Conservation (phyloP, 108 stramenopile species). For the Mediolabrus comicus region DNA sequence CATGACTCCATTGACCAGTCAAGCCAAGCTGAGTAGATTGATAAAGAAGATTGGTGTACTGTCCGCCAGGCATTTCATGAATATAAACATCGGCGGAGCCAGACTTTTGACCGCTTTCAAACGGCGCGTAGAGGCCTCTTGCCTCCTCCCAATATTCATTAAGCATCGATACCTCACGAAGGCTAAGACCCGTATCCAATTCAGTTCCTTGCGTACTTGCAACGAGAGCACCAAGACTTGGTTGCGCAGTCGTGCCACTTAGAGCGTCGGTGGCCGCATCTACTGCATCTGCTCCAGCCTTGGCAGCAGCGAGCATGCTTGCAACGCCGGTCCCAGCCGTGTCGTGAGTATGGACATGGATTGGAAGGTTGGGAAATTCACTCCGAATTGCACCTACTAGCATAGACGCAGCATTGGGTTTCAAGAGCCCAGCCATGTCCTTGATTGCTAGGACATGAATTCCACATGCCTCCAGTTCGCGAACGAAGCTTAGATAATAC, state of each 20-base stretch:
- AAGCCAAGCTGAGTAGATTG: conserved; percentile 91
- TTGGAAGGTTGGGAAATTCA: conserved; percentile 89
- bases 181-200: conserved; percentile 84
- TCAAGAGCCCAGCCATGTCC: conserved; percentile 97
- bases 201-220: conserved; percentile 78
- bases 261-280: conserved; percentile 94
- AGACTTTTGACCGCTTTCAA: conserved; percentile 95
- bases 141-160: conserved; percentile 96
- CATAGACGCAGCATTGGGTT: conserved; percentile 83
- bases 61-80: conserved; percentile 97
- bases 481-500: conserved; percentile 90
- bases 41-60: conserved; percentile 97
- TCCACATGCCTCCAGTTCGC: conserved; percentile 75
- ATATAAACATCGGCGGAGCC: conserved; percentile 93
- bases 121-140: conserved; percentile 93
- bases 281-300: conserved; percentile 95
- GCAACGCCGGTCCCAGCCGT: conserved; percentile 97
- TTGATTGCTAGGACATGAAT: conserved; percentile 96
- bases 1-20: conserved; percentile 88
- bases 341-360: conserved; percentile 94
- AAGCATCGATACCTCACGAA: conserved; percentile 52
- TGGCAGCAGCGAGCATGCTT: conserved; percentile 88
- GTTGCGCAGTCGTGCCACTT: conserved; percentile 95
- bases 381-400: conserved; percentile 80
- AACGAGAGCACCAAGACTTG: conserved; percentile 92